Evolutionary conservation across 2,329 filamentous ascomycete genomes (phyloP).

Genomic region (Phaeoacremonium minimum): DNA sequence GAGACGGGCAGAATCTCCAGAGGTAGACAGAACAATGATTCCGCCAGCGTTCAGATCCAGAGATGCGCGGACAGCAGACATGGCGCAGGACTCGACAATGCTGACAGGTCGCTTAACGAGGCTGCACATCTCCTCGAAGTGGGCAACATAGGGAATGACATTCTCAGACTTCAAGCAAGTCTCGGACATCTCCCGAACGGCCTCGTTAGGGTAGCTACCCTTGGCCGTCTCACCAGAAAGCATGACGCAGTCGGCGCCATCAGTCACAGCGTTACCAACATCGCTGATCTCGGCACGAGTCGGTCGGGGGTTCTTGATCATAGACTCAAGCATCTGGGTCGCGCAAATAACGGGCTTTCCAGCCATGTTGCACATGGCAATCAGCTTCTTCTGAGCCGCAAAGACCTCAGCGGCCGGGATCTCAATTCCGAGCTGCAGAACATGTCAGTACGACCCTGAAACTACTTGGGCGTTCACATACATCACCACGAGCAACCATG

Average conservation of each 20-base stretch:
- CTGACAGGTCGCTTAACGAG: slow-evolving; percentile 78
- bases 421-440: slow-evolving; percentile 97
- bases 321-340: slow-evolving; percentile 99
- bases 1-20: slow-evolving; percentile 88
- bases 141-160: slow-evolving; percentile 92
- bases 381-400: slow-evolving; percentile 99
- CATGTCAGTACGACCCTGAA: too few relatives aligned
- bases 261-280: slow-evolving; percentile 95
- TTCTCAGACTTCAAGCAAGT: slow-evolving; percentile 96
- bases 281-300: slow-evolving; percentile 98
- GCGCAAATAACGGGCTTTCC: slow-evolving; percentile 99
- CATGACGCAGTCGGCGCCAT: slow-evolving; percentile 99
- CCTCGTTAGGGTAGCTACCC: slow-evolving; percentile 88
- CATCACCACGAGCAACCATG: slow-evolving; percentile 99
- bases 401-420: slow-evolving; percentile 98
- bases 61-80: slow-evolving; percentile 93
- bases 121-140: slow-evolving; percentile 91
- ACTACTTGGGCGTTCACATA: too few relatives aligned
- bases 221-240: slow-evolving; percentile 98
- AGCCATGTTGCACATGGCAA: slow-evolving; percentile 99
- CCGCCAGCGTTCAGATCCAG: slow-evolving; percentile 95
- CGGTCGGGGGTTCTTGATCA: slow-evolving; percentile 99
- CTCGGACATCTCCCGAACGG: slow-evolving; percentile 97
- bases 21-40: slow-evolving; percentile 94
- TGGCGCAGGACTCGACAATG: slow-evolving; percentile 90